Evolutionary conservation across 2,329 filamentous ascomycete genomes (phyloP).

Genomic region (Arthrobotrys iridis): DNA sequence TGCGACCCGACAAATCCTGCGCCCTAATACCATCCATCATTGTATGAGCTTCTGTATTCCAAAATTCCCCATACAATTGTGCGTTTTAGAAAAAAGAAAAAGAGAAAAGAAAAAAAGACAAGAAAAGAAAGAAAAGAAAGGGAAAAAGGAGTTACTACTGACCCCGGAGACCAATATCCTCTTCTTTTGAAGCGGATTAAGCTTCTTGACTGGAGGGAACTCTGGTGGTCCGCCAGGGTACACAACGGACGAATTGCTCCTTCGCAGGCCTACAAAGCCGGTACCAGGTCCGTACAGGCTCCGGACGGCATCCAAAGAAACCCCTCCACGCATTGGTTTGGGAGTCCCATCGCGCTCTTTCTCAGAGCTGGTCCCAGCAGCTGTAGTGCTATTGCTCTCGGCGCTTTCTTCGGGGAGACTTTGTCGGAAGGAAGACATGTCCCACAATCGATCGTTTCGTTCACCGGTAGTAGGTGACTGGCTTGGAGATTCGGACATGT

Average conservation of each 20-base stretch:
- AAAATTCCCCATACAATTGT: no score
- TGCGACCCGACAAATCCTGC: constrained; percentile 59
- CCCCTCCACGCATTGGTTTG: constrained; percentile 6
- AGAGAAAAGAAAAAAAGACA: no score
- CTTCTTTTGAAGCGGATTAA: constrained; percentile 57
- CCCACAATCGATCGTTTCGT: constrained; percentile 45
- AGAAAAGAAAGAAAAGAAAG: background rate
- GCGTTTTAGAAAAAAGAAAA: no score
- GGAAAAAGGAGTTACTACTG: constrained; percentile 52
- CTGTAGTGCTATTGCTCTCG: background rate
- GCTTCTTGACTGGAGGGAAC: constrained; percentile 56
- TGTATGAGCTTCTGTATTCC: background rate
- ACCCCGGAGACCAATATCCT: constrained; percentile 58
- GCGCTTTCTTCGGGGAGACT: constrained; percentile 12
- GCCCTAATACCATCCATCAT: constrained; percentile 50
- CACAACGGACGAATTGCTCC: constrained; percentile 54
- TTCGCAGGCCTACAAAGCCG: constrained; percentile 26
- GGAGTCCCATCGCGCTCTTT: background rate
- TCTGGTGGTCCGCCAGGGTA: constrained; percentile 54
- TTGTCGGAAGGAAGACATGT: constrained; percentile 36
- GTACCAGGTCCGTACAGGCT: constrained; percentile 37
- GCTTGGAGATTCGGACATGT: constrained; percentile 44
- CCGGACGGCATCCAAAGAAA: constrained; percentile 43
- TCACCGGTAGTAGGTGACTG: constrained; percentile 43
- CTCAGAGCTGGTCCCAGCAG: background rate